Evolutionary conservation across 495 filamentous ascomycete genomes (phyloP), one percentile per base, ranked within the genome.

Genomic region (Penicillium ochrochloron): DNA sequence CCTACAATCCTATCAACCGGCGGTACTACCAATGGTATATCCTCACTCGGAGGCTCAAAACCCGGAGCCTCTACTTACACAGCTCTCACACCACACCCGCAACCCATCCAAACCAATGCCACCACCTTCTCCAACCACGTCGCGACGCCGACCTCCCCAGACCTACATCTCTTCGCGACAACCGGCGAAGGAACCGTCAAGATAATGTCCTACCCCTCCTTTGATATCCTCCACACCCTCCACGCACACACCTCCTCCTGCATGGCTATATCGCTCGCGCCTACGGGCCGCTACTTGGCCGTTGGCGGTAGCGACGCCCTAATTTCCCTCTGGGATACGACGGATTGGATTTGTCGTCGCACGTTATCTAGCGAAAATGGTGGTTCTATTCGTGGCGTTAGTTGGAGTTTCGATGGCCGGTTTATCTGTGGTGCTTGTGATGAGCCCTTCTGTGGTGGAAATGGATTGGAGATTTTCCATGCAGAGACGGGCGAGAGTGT

Each of bases 381-480:
- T n/a, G 92, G 92, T 0, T 88, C 90, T 6, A 89, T 97, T 27
- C 89, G 88, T 65, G 92, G 88, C 70, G 85, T 99, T 39, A 92
- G 91, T 67, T 99, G 96, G 78, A 91, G 88, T 53, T 98, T 92
- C 70, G 96, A 97, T 70, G 94, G 95, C 2, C 89, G 90, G 54
- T 98, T 91, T 75, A 79, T 98, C 29, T 88, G 90, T 21, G 94
- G 90, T 12, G 92, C 92, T 14, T 91, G 90, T 65, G 93, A 97
- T 70, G 93, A 97, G 77, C 87, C 70, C 14, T 76, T 70, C 10
- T 76, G 66, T 44, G 69, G 69, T 53, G 75, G 73, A 0, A 75
- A 80, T 59, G 90, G 90, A 5, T 67, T 91, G 17, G 88, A 90
- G 52, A 86, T 94, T 42, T 91, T 89, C 65, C 93, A 97, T 73